Evolutionary conservation across 805 yeast species (phyloP), one percentile per base, ranked within the genome.

Genomic region (Saccharomycopsis fibuligera): DNA sequence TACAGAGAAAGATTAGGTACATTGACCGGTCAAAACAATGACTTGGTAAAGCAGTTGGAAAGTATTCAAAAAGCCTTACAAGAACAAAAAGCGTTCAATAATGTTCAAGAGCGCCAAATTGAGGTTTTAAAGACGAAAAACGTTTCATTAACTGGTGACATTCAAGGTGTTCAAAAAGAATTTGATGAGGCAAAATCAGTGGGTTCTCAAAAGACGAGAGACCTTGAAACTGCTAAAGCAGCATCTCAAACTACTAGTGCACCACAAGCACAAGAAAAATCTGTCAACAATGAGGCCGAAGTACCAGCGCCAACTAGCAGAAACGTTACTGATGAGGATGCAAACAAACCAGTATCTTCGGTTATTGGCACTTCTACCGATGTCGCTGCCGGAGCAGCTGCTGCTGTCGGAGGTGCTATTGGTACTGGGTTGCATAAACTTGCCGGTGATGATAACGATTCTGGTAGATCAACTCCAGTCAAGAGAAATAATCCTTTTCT

Each of bases 91-190:
- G 83, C 84, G 45, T 69, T 84, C 56, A 70, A 74, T 19, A 74
- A 82, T 39, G 86, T 87, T 36, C 78, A 78, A 57, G 70, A 78
- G 48, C 81, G 83, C 37, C 96, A 89, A 61, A 72, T 83, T 43
- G 81, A 78, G 36, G 78, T 84, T 3, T 68, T 76, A n/a, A 73
- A 84, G 55, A 64, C 75, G 19, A 76, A 75, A 41, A 69, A 70
- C 19, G 60, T 64, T 17, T 68, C 68, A 29, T 59, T 76, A n/a
- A 68, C 69, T 55, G 65, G 62, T 22, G 76, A 74, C 53, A 67
- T 73, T 30, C 60, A 55, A 24, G 63, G 60, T 29, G 71, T 74
- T 14, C 68, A 68, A 48, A 63, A 61, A 22, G 74, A 70, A 19
- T 57, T 70, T 17, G 67, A 68, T 27, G 61, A 62, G 36, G 70